phyloP scores from a whole-genome alignment of 2,329 filamentous ascomycete genomes.

The Exophiala lecanii-corni region DNA sequence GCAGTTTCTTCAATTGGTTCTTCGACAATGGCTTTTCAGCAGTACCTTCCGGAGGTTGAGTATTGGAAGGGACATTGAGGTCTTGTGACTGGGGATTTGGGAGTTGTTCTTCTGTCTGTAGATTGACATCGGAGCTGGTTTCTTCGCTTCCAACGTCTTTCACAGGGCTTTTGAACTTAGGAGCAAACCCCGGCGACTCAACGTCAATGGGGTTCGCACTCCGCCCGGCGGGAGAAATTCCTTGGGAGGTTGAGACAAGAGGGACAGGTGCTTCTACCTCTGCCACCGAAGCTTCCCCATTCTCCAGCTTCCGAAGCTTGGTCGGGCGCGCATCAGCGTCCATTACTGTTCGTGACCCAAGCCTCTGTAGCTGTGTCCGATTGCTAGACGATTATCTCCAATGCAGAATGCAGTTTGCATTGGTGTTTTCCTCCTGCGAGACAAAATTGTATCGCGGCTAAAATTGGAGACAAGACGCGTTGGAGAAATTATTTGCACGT shows the following conservation, averaged over 20 bases:
- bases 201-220: too few relatives aligned
- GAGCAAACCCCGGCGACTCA: too few relatives aligned
- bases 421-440: background rate
- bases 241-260: too few relatives aligned
- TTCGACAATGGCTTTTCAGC: constrained; percentile 60
- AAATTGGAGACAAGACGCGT: background rate
- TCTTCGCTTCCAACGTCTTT: constrained; percentile 26
- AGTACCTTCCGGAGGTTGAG: constrained; percentile 5
- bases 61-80: background rate
- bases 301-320: constrained; percentile 51
- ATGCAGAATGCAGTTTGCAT: too few relatives aligned
- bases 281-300: background rate
- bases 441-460: background rate
- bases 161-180: too few relatives aligned
- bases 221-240: too few relatives aligned
- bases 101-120: constrained; percentile 5
- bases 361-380: too few relatives aligned
- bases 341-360: constrained; percentile 42
- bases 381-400: too few relatives aligned
- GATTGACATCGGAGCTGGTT: constrained; percentile 12
- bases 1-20: constrained; percentile 76
- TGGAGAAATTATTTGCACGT: too few relatives aligned
- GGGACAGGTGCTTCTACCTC: background rate
- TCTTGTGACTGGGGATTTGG: background rate
- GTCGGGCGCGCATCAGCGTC: constrained; percentile 51